Percentiles rank a stretch among this genome's conserved stretches.
Conservation (phyloP, 1,284 basidiomycete genomes). For the Apiotrichum gracile region DNA sequence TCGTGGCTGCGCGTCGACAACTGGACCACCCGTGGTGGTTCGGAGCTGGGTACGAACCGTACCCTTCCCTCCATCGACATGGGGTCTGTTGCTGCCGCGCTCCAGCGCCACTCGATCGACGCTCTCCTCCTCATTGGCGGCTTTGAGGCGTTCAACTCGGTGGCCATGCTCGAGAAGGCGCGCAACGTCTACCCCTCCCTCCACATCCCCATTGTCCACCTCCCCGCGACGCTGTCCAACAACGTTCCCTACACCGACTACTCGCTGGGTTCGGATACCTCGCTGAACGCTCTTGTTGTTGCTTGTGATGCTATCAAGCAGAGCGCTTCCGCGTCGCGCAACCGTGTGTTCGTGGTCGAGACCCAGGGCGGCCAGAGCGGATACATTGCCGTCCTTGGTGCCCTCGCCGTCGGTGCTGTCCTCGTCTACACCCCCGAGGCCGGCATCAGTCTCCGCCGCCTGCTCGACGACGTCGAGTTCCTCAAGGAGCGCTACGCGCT, state of each 20-base stretch:
- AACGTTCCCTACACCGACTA: constrained; percentile 97
- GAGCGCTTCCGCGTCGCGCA: constrained; percentile 88
- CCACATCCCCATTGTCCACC: constrained; percentile 86
- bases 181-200: constrained; percentile 80
- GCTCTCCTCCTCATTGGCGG: constrained; percentile 87
- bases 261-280: constrained; percentile 90
- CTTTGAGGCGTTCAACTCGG: constrained; percentile 84
- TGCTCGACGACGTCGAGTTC: constrained; percentile 82
- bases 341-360: constrained; percentile 95
- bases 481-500: constrained; percentile 78
- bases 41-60: constrained; percentile 95
- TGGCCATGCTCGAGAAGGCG: constrained; percentile 72
- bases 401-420: constrained; percentile 83
- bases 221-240: constrained; percentile 94
- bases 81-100: constrained; percentile 77
- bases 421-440: constrained; percentile 91
- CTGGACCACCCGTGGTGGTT: constrained; percentile 95
- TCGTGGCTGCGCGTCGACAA: constrained; percentile 97
- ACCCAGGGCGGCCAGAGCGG: constrained; percentile 96
- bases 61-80: constrained; percentile 77
- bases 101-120: constrained; percentile 80
- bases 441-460: constrained; percentile 74
- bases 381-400: constrained; percentile 91
- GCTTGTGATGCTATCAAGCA: constrained; percentile 98
- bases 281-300: constrained; percentile 92